Evolutionary conservation across 2,329 filamentous ascomycete genomes (phyloP).

Genomic region (Botrytis cinerea): DNA sequence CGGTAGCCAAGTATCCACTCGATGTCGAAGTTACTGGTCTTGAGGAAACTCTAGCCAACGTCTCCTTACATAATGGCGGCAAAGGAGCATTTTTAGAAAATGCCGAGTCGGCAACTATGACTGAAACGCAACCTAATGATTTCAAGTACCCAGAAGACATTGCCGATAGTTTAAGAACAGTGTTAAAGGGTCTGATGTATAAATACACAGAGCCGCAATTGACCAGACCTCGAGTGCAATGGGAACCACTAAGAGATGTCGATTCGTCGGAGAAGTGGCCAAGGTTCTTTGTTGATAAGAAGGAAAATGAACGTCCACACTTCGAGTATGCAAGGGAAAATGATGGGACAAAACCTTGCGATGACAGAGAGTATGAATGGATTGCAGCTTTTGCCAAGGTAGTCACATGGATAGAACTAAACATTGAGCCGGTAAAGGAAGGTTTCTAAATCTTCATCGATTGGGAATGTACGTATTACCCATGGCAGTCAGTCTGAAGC

Average conservation of each 20-base stretch:
- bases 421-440: background rate
- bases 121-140: background rate
- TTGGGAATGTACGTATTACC: background rate
- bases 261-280: conserved; percentile 8
- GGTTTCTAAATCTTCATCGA: background rate
- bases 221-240: background rate
- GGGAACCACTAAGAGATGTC: background rate
- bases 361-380: conserved; percentile 30
- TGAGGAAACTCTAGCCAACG: background rate
- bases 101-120: no score
- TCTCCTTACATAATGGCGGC: background rate
- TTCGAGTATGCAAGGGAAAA: background rate
- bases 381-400: conserved; percentile 28
- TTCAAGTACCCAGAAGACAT: conserved; percentile 9
- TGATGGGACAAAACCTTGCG: conserved; percentile 11
- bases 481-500: background rate
- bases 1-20: conserved; percentile 5
- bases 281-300: background rate
- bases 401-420: conserved; percentile 30
- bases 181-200: conserved; percentile 12
- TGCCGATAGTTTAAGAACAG: background rate
- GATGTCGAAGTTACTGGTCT: background rate
- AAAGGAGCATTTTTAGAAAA: background rate
- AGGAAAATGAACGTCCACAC: background rate
- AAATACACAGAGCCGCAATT: background rate